Conservation (phyloP, 495 filamentous ascomycete genomes). For the Podospora fimiseda region DNA sequence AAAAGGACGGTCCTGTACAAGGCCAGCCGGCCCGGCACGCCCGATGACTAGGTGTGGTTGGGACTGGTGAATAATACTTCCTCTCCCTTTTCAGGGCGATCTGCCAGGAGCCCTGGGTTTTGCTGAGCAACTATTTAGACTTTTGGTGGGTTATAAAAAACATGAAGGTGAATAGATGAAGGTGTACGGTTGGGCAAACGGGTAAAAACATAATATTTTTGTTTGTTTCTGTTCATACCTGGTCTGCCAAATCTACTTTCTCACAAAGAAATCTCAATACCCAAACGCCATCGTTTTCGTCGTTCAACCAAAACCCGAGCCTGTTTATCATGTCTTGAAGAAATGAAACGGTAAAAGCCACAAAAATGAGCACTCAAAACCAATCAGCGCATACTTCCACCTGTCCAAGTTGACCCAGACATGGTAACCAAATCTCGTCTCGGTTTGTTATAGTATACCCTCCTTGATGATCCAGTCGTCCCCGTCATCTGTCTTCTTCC, state of each 20-base stretch:
- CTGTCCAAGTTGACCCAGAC: conserved; percentile 19
- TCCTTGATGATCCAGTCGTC: conserved; percentile 13
- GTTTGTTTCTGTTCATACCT: too few relatives aligned
- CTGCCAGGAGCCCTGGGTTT: not conserved
- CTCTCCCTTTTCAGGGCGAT: not conserved
- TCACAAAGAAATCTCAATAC: not conserved
- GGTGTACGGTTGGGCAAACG: not conserved
- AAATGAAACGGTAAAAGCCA: not conserved
- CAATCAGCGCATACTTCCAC: not conserved
- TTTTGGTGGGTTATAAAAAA: not conserved
- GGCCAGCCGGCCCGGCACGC: conserved; percentile 29
- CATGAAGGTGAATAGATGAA: not conserved
- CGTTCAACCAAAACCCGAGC: not conserved
- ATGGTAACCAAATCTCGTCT: conserved; percentile 24
- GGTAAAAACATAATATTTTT: not conserved
- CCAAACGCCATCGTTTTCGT: not conserved
- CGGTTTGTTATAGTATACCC: conserved; percentile 22
- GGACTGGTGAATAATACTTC: conserved; percentile 19
- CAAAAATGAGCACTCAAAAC: not conserved
- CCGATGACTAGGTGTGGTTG: conserved; percentile 33
- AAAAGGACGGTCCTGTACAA: conserved; percentile 25
- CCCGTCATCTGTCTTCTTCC: conserved; percentile 7
- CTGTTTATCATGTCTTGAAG: too few relatives aligned
- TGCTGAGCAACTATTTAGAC: not conserved
- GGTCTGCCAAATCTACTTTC: too few relatives aligned